Base-by-base conservation (phyloP, 148 eudicot genomes). In the Amaranthus hypochondriacus region DNA sequence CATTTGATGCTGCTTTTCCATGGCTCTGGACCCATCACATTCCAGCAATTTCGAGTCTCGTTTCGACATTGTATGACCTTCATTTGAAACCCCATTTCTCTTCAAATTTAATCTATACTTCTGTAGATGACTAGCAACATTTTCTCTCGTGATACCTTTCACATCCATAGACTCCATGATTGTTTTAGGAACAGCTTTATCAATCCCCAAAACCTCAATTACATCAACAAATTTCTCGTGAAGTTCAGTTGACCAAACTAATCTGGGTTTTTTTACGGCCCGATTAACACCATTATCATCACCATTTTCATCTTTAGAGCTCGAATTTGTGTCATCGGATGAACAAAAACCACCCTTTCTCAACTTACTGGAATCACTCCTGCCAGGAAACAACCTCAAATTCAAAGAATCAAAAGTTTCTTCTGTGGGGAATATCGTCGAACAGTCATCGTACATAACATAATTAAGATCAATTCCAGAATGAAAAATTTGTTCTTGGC, bases 91-190 rank as follows among this genome's bases (percentile, higher is more conserved):
- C 61, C 65, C 79, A 6, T 77, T 71, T 68, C 84, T 79, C 81
- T 73, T 84, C 73, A 84, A 68, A 65, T 84, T 82, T 21, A 84
- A n/a, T 70, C 87, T 79, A 68, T 84, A 84, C 79, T 84, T 84
- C 71, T 84, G 87, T 69, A 84, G 73, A 15, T 84, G 87, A 55
- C 87, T 84, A 49, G 87, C 87, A 65, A 84, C 87, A 82, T 84
- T 84, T 65, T 84, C 85, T 65, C 87, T 77, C 28, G 87, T 82
- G 55, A 84, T 56, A 2, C 87, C 87, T 12, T 84, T 85, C 8
- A 84, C 87, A 74, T 82, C 81, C 87, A 84, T 84, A 83, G 74
- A 58, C 77, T 82, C 81, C 85, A 82, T 84, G 28, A 84, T 84
- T 3, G 87, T 79, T 56, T 84, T 84, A 8, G 87, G 87, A 66